A percentile compares a stretch with the other conserved stretches of the same genome.
These are phyloP conservation scores for Peronospora destructor DNA, from an alignment of 352 stramenopile species.

Conservation along the genomic window DNA sequence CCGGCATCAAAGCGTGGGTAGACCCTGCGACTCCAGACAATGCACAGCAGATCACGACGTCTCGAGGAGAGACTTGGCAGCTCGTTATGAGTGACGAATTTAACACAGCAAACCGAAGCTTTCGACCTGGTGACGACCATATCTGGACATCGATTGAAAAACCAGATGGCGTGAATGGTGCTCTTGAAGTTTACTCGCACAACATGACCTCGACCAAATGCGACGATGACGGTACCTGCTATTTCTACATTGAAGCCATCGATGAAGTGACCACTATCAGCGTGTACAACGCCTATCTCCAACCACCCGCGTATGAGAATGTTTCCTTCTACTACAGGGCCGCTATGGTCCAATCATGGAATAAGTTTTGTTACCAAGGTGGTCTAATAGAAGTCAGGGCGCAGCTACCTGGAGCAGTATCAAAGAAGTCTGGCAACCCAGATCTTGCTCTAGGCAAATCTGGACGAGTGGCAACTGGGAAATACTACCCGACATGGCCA, in stretches of 20 bases:
- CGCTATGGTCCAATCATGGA: conserved; percentile 88
- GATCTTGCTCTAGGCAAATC: conserved; percentile 29
- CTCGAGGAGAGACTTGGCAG: conserved; percentile 47
- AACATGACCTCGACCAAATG: conserved; percentile 64
- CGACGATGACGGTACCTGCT: conserved; percentile 45
- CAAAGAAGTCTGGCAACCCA: conserved; percentile 35
- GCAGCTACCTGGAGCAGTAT: conserved; percentile 79
- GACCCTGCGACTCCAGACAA: conserved; percentile 44
- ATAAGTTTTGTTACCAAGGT: conserved; percentile 92
- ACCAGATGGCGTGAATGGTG: conserved; percentile 64
- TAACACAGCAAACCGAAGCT: conserved; percentile 62
- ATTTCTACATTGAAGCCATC: conserved; percentile 54
- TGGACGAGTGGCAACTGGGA: conserved; percentile 13
- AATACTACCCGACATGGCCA: conserved; percentile 83
- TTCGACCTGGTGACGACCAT: conserved; percentile 90
- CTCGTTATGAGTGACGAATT: conserved; percentile 80
- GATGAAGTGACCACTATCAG: conserved; percentile 32
- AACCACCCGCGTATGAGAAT: conserved; percentile 41
- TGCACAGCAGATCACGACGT: conserved; percentile 39
- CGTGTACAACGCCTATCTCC: conserved; percentile 60
- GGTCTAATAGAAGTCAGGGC: conserved; percentile 84
- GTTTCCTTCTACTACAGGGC: conserved; percentile 43
- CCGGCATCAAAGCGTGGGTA: conserved; percentile 52
- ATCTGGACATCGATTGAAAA: conserved; percentile 87
- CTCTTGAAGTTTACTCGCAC: conserved; percentile 60